Conservation (phyloP, 345 rosid species). For the Corymbia maculata region DNA sequence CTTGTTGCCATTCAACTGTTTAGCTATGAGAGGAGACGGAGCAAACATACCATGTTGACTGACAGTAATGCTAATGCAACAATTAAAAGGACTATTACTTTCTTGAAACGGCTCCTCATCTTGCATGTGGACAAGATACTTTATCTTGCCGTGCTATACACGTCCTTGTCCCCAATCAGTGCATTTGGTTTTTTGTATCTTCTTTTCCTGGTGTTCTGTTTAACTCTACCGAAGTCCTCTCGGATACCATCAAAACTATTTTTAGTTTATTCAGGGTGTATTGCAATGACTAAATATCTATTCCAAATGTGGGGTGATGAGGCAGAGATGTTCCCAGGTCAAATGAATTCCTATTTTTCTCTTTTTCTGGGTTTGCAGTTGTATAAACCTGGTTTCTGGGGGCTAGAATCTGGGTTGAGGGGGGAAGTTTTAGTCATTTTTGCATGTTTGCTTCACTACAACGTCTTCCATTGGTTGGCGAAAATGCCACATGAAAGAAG, state of each 20-base stretch:
- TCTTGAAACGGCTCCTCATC: conserved; percentile 21
- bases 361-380: conserved; percentile 20
- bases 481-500: not conserved
- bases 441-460: conserved; percentile 31
- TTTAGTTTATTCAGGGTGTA: conserved; percentile 26
- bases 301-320: conserved; percentile 30
- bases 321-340: conserved; percentile 24
- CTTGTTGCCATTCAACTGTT: conserved; percentile 30
- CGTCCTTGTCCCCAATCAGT: conserved; percentile 28
- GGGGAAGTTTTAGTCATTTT: conserved; percentile 26
- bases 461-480: conserved; percentile 29
- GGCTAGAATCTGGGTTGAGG: conserved; percentile 32
- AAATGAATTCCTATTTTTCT: conserved; percentile 12
- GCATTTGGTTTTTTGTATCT: conserved; percentile 29
- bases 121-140: conserved; percentile 35
- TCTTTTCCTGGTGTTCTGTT: conserved; percentile 18
- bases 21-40: conserved; percentile 31
- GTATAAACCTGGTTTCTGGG: conserved; percentile 18
- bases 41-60: not conserved
- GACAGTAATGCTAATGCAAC: not conserved
- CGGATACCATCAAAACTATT: conserved; percentile 22
- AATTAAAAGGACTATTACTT: not conserved
- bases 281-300: conserved; percentile 24
- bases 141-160: conserved; percentile 20
- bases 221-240: conserved; percentile 32